These are phyloP conservation scores for Kondoa subrosea DNA, from an alignment of 768 basidiomycete species.

Conservation along the genomic window DNA sequence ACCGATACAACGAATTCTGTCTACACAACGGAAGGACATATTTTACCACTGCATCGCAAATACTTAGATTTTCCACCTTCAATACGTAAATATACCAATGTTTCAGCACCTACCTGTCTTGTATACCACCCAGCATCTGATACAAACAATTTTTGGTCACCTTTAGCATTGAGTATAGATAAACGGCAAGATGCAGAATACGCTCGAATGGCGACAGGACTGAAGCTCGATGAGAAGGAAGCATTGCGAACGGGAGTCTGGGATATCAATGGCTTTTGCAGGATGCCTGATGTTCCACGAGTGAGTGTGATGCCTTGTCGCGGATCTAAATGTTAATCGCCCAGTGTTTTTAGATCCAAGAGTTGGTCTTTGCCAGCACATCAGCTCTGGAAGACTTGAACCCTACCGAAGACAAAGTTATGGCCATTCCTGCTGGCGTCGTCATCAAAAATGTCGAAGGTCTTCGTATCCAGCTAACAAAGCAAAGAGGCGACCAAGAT, in stretches of 20 bases:
- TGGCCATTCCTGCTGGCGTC: background rate
- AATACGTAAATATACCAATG: constrained; percentile 2
- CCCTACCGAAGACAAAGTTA: constrained; percentile 10
- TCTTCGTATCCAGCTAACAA: background rate
- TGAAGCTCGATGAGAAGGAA: constrained; percentile 40
- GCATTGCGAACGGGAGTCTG: constrained; percentile 36
- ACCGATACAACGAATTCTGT: constrained; percentile 68
- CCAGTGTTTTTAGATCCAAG: no score
- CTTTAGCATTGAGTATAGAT: constrained; percentile 6
- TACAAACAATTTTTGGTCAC: constrained; percentile 30
- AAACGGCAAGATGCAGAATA: constrained; percentile 61
- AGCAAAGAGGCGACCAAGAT: background rate
- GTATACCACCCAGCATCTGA: constrained; percentile 37
- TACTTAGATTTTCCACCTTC: constrained; percentile 34
- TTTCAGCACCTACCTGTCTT: constrained; percentile 42
- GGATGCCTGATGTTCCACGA: constrained; percentile 36
- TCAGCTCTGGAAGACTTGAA: constrained; percentile 9
- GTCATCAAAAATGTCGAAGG: background rate
- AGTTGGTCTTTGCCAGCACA: constrained; percentile 23
- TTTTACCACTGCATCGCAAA: constrained; percentile 48
- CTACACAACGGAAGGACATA: constrained; percentile 89
- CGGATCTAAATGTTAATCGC: no score
- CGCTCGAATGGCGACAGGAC: constrained; percentile 50
- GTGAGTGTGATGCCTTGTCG: background rate
- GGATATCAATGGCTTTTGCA: constrained; percentile 60